phyloP scores from a whole-genome alignment of 768 basidiomycete genomes.

The Boletus rufocinnamomeus region DNA sequence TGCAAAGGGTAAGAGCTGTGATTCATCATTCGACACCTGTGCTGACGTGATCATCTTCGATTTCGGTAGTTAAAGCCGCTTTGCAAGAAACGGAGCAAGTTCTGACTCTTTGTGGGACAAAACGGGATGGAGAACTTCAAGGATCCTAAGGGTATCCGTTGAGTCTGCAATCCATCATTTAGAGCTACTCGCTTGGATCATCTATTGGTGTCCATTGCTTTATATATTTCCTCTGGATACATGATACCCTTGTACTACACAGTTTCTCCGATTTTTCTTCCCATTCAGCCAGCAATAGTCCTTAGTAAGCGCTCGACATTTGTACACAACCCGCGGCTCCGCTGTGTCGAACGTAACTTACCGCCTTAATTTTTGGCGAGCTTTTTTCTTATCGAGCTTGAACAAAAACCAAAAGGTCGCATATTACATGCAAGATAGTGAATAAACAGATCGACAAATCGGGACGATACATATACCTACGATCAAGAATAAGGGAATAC shows the following conservation, averaged over 20 bases:
- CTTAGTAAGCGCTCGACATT: background rate
- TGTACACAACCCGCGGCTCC: background rate
- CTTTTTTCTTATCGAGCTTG: background rate
- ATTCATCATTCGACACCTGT: background rate
- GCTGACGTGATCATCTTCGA: constrained; percentile 11
- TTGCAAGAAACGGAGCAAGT: constrained; percentile 49
- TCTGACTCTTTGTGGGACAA: constrained; percentile 46
- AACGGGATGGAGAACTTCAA: constrained; percentile 36
- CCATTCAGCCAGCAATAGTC: background rate
- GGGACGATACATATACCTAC: background rate
- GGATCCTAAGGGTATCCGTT: background rate
- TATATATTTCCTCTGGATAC: background rate
- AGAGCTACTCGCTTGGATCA: background rate
- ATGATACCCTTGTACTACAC: background rate
- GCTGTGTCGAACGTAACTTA: background rate
- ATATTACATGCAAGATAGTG: background rate
- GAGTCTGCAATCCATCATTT: background rate
- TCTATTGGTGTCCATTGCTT: background rate
- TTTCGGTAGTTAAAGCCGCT: constrained; percentile 39
- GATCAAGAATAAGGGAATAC: background rate
- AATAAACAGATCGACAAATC: background rate
- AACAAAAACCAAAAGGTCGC: background rate
- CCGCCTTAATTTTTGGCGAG: background rate
- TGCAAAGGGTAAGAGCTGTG: constrained; percentile 37
- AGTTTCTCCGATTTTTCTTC: background rate